phyloP scores from a whole-genome alignment of 176 grass and related monocot species.

The Saccharum spontaneum region DNA sequence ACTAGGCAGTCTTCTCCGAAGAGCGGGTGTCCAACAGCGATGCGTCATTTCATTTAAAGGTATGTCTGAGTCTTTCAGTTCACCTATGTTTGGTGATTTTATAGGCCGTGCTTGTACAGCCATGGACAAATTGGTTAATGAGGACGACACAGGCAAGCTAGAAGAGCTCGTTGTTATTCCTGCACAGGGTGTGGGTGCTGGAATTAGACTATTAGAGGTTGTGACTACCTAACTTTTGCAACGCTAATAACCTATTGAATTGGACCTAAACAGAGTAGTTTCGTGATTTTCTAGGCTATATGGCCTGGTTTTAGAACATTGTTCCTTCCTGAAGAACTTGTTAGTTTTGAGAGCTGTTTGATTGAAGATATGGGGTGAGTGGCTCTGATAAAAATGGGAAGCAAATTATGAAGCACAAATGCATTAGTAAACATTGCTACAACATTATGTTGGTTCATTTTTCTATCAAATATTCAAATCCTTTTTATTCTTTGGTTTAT shows the following conservation, averaged over 20 bases:
- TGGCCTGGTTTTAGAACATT: not conserved
- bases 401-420: not conserved
- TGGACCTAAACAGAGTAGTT: not conserved
- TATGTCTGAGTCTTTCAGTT: too few relatives aligned
- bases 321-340: not conserved
- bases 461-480: too few relatives aligned
- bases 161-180: not conserved
- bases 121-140: too few relatives aligned
- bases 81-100: too few relatives aligned
- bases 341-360: not conserved
- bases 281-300: not conserved
- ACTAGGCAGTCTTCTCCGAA: too few relatives aligned
- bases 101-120: too few relatives aligned
- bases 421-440: not conserved
- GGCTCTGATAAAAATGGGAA: not conserved
- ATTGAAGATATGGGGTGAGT: not conserved
- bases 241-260: too few relatives aligned
- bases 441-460: too few relatives aligned
- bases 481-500: too few relatives aligned
- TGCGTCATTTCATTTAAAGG: too few relatives aligned
- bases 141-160: not conserved
- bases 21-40: too few relatives aligned
- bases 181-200: not conserved
- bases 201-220: not conserved
- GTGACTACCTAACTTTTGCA: too few relatives aligned